These are phyloP conservation scores for Colletotrichum camelliae DNA, from an alignment of 2,329 filamentous ascomycete species.

Conservation along the genomic window DNA sequence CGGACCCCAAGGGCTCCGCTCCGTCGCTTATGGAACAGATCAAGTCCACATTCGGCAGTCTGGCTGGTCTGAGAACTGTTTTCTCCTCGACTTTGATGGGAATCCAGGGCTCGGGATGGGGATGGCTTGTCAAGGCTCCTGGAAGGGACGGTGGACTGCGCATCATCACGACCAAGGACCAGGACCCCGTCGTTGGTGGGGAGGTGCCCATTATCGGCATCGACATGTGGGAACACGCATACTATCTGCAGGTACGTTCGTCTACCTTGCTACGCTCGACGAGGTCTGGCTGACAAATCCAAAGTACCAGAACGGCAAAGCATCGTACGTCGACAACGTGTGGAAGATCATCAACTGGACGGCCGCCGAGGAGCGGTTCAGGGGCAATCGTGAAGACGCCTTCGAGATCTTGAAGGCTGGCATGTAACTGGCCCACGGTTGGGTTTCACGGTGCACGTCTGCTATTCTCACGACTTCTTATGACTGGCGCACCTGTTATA, in stretches of 20 bases:
- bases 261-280: not conserved
- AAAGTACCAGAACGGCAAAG: slow-evolving; percentile 78
- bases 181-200: slow-evolving; percentile 73
- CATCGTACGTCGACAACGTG: slow-evolving; percentile 76
- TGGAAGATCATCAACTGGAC: slow-evolving; percentile 84
- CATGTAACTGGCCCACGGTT: not conserved
- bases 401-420: slow-evolving; percentile 48
- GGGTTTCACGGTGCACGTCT: fast-evolving
- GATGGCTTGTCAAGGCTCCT: slow-evolving; percentile 76
- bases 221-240: slow-evolving; percentile 95
- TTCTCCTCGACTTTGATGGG: slow-evolving; percentile 71
- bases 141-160: slow-evolving; percentile 58
- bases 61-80: slow-evolving; percentile 68
- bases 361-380: slow-evolving; percentile 68
- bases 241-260: slow-evolving; percentile 75
- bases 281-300: slow-evolving; percentile 7
- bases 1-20: slow-evolving; percentile 50
- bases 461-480: not conserved
- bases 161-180: slow-evolving; percentile 82
- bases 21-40: slow-evolving; percentile 68
- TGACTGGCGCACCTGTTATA: not conserved
- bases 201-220: slow-evolving; percentile 74
- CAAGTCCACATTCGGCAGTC: slow-evolving; percentile 67
- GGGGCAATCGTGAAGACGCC: slow-evolving; percentile 49
- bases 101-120: slow-evolving; percentile 87